These are phyloP conservation scores for Xylaria polymorpha DNA, from an alignment of 2,329 filamentous ascomycete genomes.

Conservation along the genomic window DNA sequence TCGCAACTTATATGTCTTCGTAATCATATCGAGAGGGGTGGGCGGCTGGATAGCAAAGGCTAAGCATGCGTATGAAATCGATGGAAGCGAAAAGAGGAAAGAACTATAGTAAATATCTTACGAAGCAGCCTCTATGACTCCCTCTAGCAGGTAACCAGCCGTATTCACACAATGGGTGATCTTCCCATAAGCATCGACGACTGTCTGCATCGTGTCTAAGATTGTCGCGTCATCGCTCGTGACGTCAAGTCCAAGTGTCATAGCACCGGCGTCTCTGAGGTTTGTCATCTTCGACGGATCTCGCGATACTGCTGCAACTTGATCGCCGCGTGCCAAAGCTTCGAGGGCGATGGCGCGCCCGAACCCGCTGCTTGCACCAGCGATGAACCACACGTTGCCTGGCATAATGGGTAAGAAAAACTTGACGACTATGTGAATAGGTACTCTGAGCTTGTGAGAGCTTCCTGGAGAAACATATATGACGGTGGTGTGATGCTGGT, in stretches of 20 bases:
- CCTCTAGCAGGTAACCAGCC: neutral
- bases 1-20: neutral
- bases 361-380: slow-evolving; percentile 14
- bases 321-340: slow-evolving; percentile 1
- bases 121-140: slow-evolving; percentile 13
- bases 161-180: slow-evolving; percentile 17
- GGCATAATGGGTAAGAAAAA: neutral
- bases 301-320: slow-evolving; percentile 18
- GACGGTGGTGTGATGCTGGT: neutral
- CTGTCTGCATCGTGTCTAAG: slow-evolving; percentile 8
- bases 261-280: slow-evolving; percentile 3
- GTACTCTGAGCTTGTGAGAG: neutral
- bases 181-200: slow-evolving; percentile 1
- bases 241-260: neutral
- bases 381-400: slow-evolving; percentile 18
- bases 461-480: neutral
- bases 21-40: too few relatives aligned
- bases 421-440: neutral
- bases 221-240: slow-evolving; percentile 1
- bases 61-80: neutral
- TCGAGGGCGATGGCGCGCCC: slow-evolving; percentile 16
- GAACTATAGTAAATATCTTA: neutral
- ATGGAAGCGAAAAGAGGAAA: neutral
- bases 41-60: neutral
- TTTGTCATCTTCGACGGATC: neutral